phyloP scores from a whole-genome alignment of 2,329 filamentous ascomycete species.

The Botrytis aclada region DNA sequence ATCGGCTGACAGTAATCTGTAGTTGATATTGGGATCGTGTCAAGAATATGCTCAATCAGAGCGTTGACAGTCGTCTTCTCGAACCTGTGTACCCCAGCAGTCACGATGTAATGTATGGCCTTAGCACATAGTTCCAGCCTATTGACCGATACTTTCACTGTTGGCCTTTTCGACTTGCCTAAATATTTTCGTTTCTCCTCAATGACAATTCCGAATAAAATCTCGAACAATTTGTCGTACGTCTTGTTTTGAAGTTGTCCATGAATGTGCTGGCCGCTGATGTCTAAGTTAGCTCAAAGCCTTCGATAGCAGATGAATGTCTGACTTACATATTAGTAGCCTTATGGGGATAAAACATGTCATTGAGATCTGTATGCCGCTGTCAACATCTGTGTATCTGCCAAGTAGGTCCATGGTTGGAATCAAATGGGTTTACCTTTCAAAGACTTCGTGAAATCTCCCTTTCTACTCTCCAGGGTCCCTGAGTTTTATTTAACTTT shows the following conservation, averaged over 20 bases:
- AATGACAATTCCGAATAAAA: slow-evolving; percentile 67
- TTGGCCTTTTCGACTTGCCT: slow-evolving; percentile 42
- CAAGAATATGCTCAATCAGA: slow-evolving; percentile 76
- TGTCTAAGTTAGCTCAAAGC: slow-evolving; percentile 22
- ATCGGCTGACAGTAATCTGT: slow-evolving; percentile 67
- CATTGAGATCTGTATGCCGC: slow-evolving; percentile 32
- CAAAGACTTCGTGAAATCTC: slow-evolving; percentile 14
- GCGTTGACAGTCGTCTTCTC: slow-evolving; percentile 75
- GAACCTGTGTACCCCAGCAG: slow-evolving; percentile 64
- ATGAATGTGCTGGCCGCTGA: slow-evolving; percentile 55
- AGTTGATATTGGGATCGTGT: slow-evolving; percentile 63
- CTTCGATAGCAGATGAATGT: not conserved
- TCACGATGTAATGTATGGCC: slow-evolving; percentile 68
- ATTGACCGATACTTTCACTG: not conserved
- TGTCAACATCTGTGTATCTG: not conserved
- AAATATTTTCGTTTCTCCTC: slow-evolving; percentile 64
- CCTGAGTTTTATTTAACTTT: slow-evolving; percentile 13
- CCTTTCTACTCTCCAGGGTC: slow-evolving; percentile 6
- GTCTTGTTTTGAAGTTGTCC: slow-evolving; percentile 46
- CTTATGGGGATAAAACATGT: slow-evolving; percentile 33
- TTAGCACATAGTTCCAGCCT: slow-evolving; percentile 64
- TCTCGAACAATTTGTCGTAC: slow-evolving; percentile 78
- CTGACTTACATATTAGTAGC: slow-evolving; percentile 31
- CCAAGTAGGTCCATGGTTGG: not conserved
- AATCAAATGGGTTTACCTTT: slow-evolving; percentile 20